Conservation (phyloP, 495 filamentous ascomycete species). For the Daldinia concentrica region DNA sequence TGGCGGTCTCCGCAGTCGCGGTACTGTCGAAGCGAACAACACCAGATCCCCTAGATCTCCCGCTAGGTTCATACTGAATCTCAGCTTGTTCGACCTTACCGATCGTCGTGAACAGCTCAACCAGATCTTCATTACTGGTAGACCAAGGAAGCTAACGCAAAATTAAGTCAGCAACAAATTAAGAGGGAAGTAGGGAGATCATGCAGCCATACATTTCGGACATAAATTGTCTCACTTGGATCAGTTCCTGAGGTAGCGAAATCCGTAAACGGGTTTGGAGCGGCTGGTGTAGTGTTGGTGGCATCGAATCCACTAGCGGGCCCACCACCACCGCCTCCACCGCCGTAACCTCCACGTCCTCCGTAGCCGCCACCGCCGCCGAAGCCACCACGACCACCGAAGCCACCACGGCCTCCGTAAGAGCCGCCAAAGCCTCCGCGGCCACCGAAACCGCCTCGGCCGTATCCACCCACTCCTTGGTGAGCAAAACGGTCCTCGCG, state of each 20-base stretch:
- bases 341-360: conserved; percentile 53
- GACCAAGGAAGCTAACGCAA: conserved; percentile 88
- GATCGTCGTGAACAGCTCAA: conserved; percentile 97
- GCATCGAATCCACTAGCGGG: conserved; percentile 58
- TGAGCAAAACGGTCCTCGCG: conserved; percentile 95
- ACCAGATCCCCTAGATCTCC: conserved; percentile 92
- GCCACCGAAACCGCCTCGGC: conserved; percentile 64
- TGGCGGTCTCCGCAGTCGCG: conserved; percentile 90
- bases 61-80: conserved; percentile 97
- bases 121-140: conserved; percentile 95
- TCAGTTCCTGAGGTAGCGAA: conserved; percentile 89
- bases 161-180: conserved; percentile 38
- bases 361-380: conserved; percentile 48
- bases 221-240: conserved; percentile 84
- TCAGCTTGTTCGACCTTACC: conserved; percentile 97
- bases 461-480: conserved; percentile 61
- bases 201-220: conserved; percentile 85
- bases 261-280: conserved; percentile 97
- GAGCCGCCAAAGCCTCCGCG: conserved; percentile 66
- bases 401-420: conserved; percentile 65
- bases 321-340: conserved; percentile 44
- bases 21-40: conserved; percentile 89
- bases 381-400: conserved; percentile 60
- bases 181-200: not conserved
- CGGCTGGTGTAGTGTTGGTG: conserved; percentile 44